Conservation (phyloP, 1,139 yeast genomes). For the Debaryomyces fabryi region DNA sequence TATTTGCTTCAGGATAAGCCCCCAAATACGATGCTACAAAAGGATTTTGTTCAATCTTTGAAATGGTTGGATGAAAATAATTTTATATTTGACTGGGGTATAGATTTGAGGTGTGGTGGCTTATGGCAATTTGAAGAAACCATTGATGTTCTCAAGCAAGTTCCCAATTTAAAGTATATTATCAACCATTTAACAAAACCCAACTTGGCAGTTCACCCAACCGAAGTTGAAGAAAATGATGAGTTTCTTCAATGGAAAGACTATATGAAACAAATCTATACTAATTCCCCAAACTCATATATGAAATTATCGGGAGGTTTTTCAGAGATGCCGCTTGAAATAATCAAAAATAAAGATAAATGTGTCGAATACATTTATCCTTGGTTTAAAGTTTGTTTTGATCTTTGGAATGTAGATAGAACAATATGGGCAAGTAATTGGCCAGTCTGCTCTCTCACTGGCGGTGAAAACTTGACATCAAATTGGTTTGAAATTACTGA, state of each 20-base stretch:
- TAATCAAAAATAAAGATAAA: conserved; percentile 14
- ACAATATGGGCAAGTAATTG: conserved; percentile 48
- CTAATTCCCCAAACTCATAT: conserved; percentile 26
- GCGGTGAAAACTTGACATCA: conserved; percentile 14
- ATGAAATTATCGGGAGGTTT: conserved; percentile 46
- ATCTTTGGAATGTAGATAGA: conserved; percentile 31
- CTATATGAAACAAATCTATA: conserved; percentile 21
- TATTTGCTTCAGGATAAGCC: conserved; percentile 46
- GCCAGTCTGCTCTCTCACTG: conserved; percentile 39
- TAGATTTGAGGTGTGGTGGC: conserved; percentile 40
- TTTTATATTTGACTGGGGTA: conserved; percentile 41
- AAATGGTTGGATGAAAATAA: conserved; percentile 30
- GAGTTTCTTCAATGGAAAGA: conserved; percentile 21
- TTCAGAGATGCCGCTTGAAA: conserved; percentile 32
- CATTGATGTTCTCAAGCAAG: conserved; percentile 18
- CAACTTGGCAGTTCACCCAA: conserved; percentile 20
- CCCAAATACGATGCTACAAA: conserved; percentile 27
- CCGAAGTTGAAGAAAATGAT: conserved; percentile 12
- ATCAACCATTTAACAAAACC: conserved; percentile 47
- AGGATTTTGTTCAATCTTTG: conserved; percentile 28
- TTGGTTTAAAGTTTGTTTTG: conserved; percentile 29
- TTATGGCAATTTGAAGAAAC: conserved; percentile 43
- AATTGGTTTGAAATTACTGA: conserved; percentile 21
- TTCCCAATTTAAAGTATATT: conserved; percentile 29
- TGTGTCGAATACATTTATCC: conserved; percentile 28